These are phyloP conservation scores for Calonectria crousiana DNA, from an alignment of 2,329 filamentous ascomycete genomes.

Conservation along the genomic window DNA sequence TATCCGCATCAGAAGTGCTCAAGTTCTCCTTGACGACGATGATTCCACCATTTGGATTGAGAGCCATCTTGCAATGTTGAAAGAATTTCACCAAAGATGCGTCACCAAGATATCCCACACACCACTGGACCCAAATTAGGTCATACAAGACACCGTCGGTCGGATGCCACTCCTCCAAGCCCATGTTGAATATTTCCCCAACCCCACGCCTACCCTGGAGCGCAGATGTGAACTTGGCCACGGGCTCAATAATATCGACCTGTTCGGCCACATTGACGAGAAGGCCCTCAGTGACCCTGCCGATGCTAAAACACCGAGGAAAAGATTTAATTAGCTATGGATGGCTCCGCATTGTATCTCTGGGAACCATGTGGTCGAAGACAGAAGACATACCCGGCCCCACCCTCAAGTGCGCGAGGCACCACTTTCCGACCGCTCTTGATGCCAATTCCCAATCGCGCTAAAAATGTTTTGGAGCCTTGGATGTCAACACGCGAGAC, in stretches of 20 bases:
- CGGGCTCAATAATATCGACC: conserved; percentile 88
- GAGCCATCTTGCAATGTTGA: conserved; percentile 64
- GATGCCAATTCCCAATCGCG: conserved; percentile 68
- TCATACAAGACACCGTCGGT: conserved; percentile 70
- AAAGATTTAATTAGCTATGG: not conserved
- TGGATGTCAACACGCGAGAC: conserved; percentile 76
- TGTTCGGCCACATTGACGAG: conserved; percentile 76
- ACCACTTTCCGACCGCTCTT: conserved; percentile 49
- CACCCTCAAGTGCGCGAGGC: conserved; percentile 50
- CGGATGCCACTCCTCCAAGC: conserved; percentile 78
- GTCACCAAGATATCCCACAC: conserved; percentile 84
- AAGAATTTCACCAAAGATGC: conserved; percentile 77
- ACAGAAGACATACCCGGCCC: conserved; percentile 51
- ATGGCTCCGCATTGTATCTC: not conserved
- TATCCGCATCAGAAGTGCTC: conserved; percentile 67
- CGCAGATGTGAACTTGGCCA: conserved; percentile 80
- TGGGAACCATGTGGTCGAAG: not conserved
- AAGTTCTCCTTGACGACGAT: conserved; percentile 77
- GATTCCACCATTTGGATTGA: conserved; percentile 43
- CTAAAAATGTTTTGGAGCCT: conserved; percentile 76
- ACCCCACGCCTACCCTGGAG: conserved; percentile 70
- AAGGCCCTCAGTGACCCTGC: conserved; percentile 83
- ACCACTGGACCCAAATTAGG: conserved; percentile 93
- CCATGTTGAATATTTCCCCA: conserved; percentile 75
- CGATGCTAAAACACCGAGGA: conserved; percentile 68